Evolutionary conservation across 306 rosid genomes (phyloP).

Genomic region (Quercus gilva): DNA sequence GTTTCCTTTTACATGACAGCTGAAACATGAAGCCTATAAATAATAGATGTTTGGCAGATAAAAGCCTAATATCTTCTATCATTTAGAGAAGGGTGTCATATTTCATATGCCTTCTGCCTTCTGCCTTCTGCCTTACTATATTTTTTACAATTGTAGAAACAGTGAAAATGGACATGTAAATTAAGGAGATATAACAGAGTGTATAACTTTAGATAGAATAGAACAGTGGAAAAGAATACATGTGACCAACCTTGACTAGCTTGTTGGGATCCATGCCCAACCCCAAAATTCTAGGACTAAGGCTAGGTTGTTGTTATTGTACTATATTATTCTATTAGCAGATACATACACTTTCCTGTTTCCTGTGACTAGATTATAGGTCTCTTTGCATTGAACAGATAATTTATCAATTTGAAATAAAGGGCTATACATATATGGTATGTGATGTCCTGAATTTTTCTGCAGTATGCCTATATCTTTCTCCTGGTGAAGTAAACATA

Average conservation of each 20-base stretch:
- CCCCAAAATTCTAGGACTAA: no score
- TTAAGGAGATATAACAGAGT: no score
- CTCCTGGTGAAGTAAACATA: background rate
- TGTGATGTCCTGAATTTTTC: background rate
- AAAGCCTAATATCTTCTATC: background rate
- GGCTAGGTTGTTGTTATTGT: no score
- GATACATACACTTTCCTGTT: background rate
- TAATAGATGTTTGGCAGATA: background rate
- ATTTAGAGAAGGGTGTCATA: background rate
- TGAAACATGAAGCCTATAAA: background rate
- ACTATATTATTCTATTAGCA: background rate
- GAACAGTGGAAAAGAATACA: no score
- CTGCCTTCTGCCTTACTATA: background rate
- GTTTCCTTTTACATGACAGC: background rate
- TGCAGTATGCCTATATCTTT: background rate
- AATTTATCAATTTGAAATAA: no score
- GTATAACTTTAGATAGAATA: no score
- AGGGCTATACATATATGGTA: background rate
- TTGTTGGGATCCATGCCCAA: no score
- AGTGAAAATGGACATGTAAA: no score
- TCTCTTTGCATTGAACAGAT: no score
- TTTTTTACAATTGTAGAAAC: background rate
- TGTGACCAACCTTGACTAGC: no score
- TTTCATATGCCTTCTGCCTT: background rate
- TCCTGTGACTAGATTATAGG: no score